Evolutionary conservation across 2,329 filamentous ascomycete genomes (phyloP).

Genomic region (Pseudogymnoascus sp.): DNA sequence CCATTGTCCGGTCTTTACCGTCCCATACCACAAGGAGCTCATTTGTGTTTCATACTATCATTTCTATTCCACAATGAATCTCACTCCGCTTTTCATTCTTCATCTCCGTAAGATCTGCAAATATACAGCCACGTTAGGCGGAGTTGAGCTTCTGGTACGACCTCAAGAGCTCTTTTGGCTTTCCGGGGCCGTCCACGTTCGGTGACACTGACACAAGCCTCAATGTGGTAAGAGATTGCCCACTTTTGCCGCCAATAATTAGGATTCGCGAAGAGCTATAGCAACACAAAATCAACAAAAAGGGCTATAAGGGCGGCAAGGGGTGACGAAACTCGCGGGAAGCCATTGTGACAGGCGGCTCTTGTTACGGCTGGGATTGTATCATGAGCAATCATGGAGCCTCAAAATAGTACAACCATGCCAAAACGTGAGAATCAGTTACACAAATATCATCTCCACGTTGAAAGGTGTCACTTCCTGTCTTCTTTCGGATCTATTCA

Average conservation of each 20-base stretch:
- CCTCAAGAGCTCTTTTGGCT: not conserved
- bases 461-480: not conserved
- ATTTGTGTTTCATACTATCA: constrained; percentile 1
- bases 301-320: not conserved
- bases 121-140: not conserved
- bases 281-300: not conserved
- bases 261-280: not conserved
- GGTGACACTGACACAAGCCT: not conserved
- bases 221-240: not conserved
- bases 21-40: not conserved
- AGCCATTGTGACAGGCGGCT: not conserved
- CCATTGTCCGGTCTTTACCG: not conserved
- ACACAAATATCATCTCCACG: not conserved
- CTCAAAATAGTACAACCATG: constrained; percentile 6
- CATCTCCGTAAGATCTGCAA: not conserved
- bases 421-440: not conserved
- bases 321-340: not conserved
- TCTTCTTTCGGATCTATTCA: not conserved
- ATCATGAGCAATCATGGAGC: constrained; percentile 3
- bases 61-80: not conserved
- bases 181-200: not conserved
- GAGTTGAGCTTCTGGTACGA: not conserved
- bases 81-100: not conserved
- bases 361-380: not conserved
- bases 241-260: not conserved